Evolutionary conservation across 805 yeast species (phyloP).

Genomic region (Ogataea degrootiae): DNA sequence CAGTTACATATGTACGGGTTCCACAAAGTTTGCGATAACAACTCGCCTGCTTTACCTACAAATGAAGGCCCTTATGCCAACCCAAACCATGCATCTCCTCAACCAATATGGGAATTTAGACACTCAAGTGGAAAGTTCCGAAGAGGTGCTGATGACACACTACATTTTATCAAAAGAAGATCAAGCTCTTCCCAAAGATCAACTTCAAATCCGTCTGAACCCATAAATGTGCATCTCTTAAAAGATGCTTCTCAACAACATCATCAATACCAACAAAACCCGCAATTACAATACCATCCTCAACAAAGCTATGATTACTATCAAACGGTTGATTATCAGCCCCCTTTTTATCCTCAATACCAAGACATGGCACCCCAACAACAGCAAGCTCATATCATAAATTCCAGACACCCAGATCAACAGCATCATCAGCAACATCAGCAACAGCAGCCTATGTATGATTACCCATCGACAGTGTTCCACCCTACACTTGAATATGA

Average conservation of each 20-base stretch:
- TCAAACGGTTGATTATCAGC: constrained; percentile 17
- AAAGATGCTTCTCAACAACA: constrained; percentile 11
- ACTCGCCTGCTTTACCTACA: constrained; percentile 17
- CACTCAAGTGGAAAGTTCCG: constrained; percentile 47
- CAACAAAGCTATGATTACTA: constrained; percentile 11
- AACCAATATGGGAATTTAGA: constrained; percentile 52
- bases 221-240: too few species aligned
- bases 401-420: neutral
- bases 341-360: constrained; percentile 12
- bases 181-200: constrained; percentile 32
- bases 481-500: constrained; percentile 9
- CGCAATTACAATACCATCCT: constrained; percentile 3
- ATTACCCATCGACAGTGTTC: constrained; percentile 2
- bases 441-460: constrained; percentile 6
- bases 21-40: constrained; percentile 64
- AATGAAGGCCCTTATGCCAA: neutral
- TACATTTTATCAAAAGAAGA: constrained; percentile 45
- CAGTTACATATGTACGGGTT: constrained; percentile 96
- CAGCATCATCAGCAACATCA: constrained; percentile 1
- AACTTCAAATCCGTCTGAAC: constrained; percentile 1
- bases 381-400: constrained; percentile 5
- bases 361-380: constrained; percentile 9
- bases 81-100: constrained; percentile 5
- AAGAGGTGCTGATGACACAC: constrained; percentile 41
- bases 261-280: constrained; percentile 5